phyloP scores from a whole-genome alignment of 2,329 filamentous ascomycete genomes.

The Trichoderma sp. region DNA sequence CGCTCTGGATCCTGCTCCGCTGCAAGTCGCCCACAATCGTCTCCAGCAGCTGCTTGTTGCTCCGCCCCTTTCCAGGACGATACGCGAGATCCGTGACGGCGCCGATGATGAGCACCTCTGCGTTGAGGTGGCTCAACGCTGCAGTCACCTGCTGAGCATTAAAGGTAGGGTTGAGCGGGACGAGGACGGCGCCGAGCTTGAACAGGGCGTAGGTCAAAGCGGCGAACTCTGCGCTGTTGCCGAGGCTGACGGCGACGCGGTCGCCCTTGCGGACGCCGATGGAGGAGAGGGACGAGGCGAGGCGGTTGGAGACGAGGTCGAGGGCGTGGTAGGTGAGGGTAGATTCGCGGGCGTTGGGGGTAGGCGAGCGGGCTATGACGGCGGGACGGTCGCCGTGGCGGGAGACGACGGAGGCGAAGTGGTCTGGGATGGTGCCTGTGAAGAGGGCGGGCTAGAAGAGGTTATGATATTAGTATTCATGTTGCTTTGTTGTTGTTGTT shows the following conservation, averaged over 20 bases:
- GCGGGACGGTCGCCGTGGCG: constrained; percentile 62
- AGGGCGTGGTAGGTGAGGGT: constrained; percentile 72
- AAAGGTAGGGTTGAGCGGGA: constrained; percentile 92
- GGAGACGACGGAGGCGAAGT: constrained; percentile 66
- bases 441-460: constrained; percentile 61
- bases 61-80: constrained; percentile 53
- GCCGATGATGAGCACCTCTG: constrained; percentile 76
- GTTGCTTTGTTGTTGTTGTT: neutral
- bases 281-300: constrained; percentile 68
- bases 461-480: neutral
- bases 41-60: constrained; percentile 49
- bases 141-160: constrained; percentile 74
- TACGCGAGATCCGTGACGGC: constrained; percentile 81
- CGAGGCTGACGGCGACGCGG: constrained; percentile 80
- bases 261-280: constrained; percentile 78
- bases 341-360: constrained; percentile 54
- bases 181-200: constrained; percentile 90
- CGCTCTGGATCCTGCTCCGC: constrained; percentile 23
- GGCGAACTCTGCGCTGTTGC: constrained; percentile 81
- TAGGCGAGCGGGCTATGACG: constrained; percentile 51
- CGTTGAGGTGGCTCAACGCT: constrained; percentile 72
- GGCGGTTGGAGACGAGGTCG: constrained; percentile 70
- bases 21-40: constrained; percentile 42
- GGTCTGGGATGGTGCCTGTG: constrained; percentile 66
- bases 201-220: constrained; percentile 85